Conservation (phyloP, 176 grass and related monocot genomes). For the Puya raimondii region DNA sequence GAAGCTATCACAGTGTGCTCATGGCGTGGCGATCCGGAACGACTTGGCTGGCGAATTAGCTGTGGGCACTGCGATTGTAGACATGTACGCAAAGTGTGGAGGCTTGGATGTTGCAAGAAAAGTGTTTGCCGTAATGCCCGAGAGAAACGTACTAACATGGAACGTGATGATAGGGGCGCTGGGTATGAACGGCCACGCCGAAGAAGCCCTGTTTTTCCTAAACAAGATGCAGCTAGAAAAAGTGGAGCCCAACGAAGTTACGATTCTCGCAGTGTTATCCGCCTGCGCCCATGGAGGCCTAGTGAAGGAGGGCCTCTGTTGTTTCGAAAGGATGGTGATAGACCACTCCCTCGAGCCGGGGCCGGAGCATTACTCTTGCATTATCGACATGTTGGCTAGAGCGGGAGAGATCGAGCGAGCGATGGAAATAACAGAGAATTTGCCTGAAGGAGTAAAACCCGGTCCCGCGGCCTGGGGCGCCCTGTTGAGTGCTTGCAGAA, state of each 20-base stretch:
- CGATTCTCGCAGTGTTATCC: constrained; percentile 27
- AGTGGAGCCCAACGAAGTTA: constrained; percentile 29
- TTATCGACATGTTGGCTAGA: constrained; percentile 46
- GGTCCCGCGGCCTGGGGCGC: constrained; percentile 38
- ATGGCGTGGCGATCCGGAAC: constrained; percentile 29
- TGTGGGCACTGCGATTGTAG: constrained; percentile 26
- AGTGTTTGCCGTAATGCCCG: constrained; percentile 32
- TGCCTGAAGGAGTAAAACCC: constrained; percentile 5
- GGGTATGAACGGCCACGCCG: constrained; percentile 40
- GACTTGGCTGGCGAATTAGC: constrained; percentile 15
- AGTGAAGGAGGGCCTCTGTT: constrained; percentile 32
- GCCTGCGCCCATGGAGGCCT: constrained; percentile 48
- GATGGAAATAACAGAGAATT: constrained; percentile 20
- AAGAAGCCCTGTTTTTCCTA: constrained; percentile 22
- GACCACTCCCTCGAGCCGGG: constrained; percentile 9
- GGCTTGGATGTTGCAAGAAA: constrained; percentile 19
- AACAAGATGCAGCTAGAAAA: constrained; percentile 21
- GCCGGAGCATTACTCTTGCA: constrained; percentile 34
- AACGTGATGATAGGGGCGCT: constrained; percentile 56
- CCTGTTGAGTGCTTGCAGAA: constrained; percentile 44
- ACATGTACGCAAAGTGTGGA: constrained; percentile 55
- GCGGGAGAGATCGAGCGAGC: constrained; percentile 27
- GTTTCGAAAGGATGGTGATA: constrained; percentile 25
- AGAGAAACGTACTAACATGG: constrained; percentile 32
- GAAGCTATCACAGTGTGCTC: constrained; percentile 27